Evolutionary conservation across 306 rosid genomes (phyloP).

Genomic region (Malus fusca): DNA sequence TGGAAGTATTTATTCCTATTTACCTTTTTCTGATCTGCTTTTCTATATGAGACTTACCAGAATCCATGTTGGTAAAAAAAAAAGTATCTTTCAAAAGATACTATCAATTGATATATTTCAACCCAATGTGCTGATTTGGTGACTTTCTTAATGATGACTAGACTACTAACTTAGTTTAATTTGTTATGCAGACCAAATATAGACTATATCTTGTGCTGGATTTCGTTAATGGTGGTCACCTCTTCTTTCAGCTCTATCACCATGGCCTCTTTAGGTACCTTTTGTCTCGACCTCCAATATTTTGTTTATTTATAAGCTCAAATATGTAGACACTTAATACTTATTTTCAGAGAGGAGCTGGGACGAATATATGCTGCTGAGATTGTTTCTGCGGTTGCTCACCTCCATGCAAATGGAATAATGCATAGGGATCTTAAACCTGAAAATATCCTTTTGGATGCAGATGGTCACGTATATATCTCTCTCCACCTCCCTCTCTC

Average conservation of each 20-base stretch:
- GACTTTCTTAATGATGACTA: not conserved
- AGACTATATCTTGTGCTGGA: constrained; percentile 89
- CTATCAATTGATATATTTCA: not conserved
- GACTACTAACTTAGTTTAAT: constrained; percentile 3
- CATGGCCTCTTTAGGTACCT: constrained; percentile 88
- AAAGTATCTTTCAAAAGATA: not conserved
- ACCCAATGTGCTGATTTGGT: not conserved
- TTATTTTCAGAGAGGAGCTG: constrained; percentile 73
- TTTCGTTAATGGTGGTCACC: constrained; percentile 95
- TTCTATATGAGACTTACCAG: not conserved
- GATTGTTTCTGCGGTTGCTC: constrained; percentile 88
- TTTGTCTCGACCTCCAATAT: not conserved
- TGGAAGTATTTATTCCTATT: not conserved
- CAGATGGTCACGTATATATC: constrained; percentile 77
- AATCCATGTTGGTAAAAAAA: not conserved
- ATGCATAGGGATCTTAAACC: constrained; percentile 99
- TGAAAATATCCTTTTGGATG: constrained; percentile 79
- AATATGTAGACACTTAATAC: constrained; percentile 3
- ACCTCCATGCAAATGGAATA: constrained; percentile 86
- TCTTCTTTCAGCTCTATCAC: constrained; percentile 91
- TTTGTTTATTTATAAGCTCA: constrained; percentile 3
- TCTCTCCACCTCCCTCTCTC: constrained; percentile 11
- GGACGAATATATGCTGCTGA: constrained; percentile 90
- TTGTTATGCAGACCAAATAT: constrained; percentile 71
- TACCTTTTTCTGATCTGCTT: not conserved